Evolutionary conservation across 1,284 basidiomycete species (phyloP), one percentile per base, ranked within the genome.

Genomic region (Trichosporon inkin): DNA sequence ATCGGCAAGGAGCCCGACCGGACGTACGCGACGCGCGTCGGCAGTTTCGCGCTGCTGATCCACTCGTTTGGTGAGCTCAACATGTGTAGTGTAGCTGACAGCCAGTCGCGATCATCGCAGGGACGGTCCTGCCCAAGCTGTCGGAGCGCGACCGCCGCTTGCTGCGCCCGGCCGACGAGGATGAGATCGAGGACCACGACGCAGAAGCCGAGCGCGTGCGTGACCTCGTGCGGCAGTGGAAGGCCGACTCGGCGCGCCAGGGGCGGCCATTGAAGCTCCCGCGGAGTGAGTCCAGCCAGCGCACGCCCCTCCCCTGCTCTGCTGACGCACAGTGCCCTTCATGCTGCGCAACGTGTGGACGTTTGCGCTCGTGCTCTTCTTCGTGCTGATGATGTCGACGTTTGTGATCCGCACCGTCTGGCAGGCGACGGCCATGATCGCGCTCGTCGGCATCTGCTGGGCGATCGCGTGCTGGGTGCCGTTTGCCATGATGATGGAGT

Each of bases 281-380:
- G 19, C 82, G 85, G 24, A 90, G 78, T 79, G 44, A 61, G 73
- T 57, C 2, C 10, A 22, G 8, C 34, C 17, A 14, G 17, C 6
- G 13, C 10, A 51, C 17, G 20, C 40, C 3, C 22, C 2, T 13
- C 22, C 13, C n/a, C n/a, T n/a, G n/a, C 10, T 36, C 34, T 1
- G 14, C 7, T 22, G 8, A 10, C 7, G 49, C 53, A 3, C 57
- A 78, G 77, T 89, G 86, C 90, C 92, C 11, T 87, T 93, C 76
- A 86, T 94, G 71, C 80, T 94, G 58, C 83, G 91, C 56, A 92
- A 95, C 68, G 90, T 94, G 62, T 96, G 93, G 93, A 91, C 86
- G 3, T 87, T 86, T 10, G 90, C 91, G 3, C 79, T 95, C 69
- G 64, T 93, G 1, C 80, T 91, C 32, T 94, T 93, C 78, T 85